These are phyloP conservation scores for Phytopythium cucurbitacearum DNA, from an alignment of 352 stramenopile species.

Conservation along the genomic window DNA sequence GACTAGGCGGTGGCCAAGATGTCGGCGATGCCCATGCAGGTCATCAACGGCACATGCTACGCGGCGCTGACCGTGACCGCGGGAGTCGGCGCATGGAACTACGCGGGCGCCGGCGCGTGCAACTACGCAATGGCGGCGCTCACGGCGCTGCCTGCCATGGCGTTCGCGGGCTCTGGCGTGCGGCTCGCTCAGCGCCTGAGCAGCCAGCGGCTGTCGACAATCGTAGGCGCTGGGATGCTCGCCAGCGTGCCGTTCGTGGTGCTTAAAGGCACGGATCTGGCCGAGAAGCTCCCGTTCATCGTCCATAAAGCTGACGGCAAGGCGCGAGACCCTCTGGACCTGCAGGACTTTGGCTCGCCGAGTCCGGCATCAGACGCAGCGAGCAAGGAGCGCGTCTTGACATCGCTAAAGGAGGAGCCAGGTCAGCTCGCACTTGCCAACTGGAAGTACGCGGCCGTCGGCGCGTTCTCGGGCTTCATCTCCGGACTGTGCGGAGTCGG, in stretches of 20 bases:
- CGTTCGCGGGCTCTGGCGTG: slow-evolving; percentile 18
- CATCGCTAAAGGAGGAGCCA: slow-evolving; percentile 3
- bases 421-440: slow-evolving; percentile 11
- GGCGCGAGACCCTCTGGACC: slow-evolving; percentile 1
- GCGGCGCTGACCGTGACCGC: slow-evolving; percentile 18
- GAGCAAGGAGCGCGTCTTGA: not conserved
- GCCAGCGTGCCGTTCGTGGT: slow-evolving; percentile 19
- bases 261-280: slow-evolving; percentile 14
- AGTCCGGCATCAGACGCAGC: not conserved
- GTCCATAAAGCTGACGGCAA: not conserved
- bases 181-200: slow-evolving; percentile 15
- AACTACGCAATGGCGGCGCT: slow-evolving; percentile 21
- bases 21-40: slow-evolving; percentile 20
- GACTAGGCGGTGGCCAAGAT: slow-evolving; percentile 14
- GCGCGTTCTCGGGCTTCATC: slow-evolving; percentile 20
- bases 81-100: slow-evolving; percentile 18
- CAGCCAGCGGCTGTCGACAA: slow-evolving; percentile 12
- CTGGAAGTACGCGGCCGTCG: slow-evolving; percentile 11
- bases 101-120: slow-evolving; percentile 13
- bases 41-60: slow-evolving; percentile 23
- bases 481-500: slow-evolving; percentile 22
- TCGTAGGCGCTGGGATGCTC: slow-evolving; percentile 21
- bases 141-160: slow-evolving; percentile 15
- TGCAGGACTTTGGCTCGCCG: slow-evolving; percentile 5
- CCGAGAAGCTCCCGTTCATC: slow-evolving; percentile 4